Conservation (phyloP, 2,329 filamentous ascomycete species). For the Penicillium brasilianum region DNA sequence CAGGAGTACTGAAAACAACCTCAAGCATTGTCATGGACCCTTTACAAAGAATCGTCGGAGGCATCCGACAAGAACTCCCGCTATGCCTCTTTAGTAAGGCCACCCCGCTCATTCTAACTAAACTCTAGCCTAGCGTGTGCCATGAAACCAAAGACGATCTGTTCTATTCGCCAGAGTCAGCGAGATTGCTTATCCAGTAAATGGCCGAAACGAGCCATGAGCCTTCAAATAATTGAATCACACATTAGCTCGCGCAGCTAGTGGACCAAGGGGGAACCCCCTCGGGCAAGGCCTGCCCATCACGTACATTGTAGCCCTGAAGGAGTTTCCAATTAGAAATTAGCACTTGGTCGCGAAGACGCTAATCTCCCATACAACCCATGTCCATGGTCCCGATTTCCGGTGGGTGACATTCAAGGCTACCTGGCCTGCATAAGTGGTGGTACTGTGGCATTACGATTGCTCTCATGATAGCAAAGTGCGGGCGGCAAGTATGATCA, state of each 20-base stretch:
- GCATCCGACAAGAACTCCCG: background rate
- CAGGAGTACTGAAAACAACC: background rate
- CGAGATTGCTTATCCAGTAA: background rate
- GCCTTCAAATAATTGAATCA: background rate
- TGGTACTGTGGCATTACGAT: conserved; percentile 4
- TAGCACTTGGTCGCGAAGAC: background rate
- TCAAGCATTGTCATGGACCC: background rate
- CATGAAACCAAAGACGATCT: background rate
- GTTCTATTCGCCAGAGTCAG: background rate
- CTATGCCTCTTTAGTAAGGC: background rate
- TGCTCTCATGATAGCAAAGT: background rate
- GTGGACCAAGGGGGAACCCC: background rate
- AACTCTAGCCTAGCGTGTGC: background rate
- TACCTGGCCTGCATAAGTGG: conserved; percentile 4
- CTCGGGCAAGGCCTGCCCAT: background rate
- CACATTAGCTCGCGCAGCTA: background rate
- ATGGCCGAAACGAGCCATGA: background rate
- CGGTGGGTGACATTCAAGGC: conserved; percentile 3
- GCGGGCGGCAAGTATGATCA: background rate
- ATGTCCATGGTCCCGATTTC: background rate
- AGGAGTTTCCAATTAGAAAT: background rate
- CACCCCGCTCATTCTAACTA: background rate
- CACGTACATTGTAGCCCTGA: background rate
- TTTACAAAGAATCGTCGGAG: background rate
- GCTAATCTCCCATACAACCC: background rate